Evolutionary conservation across 371 early-diverging fungal species (phyloP), one percentile per base, ranked within the genome.

Genomic region (Aphelidium insulamus): DNA sequence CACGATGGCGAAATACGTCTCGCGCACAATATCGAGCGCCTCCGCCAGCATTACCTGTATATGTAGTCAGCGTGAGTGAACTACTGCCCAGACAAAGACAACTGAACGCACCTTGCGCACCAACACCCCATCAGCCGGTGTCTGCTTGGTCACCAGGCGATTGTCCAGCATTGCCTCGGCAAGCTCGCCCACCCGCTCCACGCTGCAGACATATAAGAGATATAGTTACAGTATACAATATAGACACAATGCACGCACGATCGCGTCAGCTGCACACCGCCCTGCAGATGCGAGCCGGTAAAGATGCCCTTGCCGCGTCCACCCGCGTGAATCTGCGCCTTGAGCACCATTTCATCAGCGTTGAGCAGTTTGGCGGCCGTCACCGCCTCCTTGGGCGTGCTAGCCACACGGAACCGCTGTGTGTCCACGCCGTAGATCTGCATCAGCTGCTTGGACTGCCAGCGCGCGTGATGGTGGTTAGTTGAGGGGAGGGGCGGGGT

Each of bases 271-370:
- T 56, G 52, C 22, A 72, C 68, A 38, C 72, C 72, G 11, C 69
- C 65, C 44, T 69, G 57, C 34, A 69, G 48, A 17, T n/a, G n/a
- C n/a, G 68, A 68, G 25, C 50, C 49, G 34, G 60, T 62, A 36
- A 68, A 72, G 38, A 49, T 50, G 11, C 72, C 72, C 41, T 68
- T 72, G 21, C 69, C 69, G 34, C 72, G 56, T 18, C 72, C 72
- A 24, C 72, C 69, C 19, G 72, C 69, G 21, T 68, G 52, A 12
- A 72, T 67, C 49, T 72, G 72, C 1, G 72, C 69, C 52, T 72
- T 72, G 48, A 72, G 55, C 24, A 72, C 69, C 20, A 63, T 46
- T 35, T 71, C 69, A 21, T 62, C 46, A 17, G 45, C 52, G 46
- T 52, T 56, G 8, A 71, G 44, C 9, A 41, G 39, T 11, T 34